Conservation (phyloP, 495 filamentous ascomycete genomes). For the Apiosordaria backusii region DNA sequence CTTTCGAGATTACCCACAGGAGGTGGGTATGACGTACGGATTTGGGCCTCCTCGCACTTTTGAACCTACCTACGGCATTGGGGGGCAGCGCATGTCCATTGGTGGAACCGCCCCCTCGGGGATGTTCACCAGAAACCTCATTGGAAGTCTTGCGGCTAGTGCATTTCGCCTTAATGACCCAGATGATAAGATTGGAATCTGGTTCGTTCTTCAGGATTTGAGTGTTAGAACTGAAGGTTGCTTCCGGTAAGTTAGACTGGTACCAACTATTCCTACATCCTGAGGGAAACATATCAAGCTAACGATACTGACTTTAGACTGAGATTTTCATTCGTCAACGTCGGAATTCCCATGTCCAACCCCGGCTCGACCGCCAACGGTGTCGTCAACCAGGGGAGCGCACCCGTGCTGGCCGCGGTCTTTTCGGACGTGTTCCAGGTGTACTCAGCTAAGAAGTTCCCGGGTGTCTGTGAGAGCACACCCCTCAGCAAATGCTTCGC, state of each 20-base stretch:
- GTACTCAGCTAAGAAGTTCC: constrained; percentile 96
- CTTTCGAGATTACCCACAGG: constrained; percentile 29
- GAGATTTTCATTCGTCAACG: constrained; percentile 72
- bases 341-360: constrained; percentile 48
- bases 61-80: constrained; percentile 21
- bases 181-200: constrained; percentile 82
- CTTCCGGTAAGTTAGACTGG: constrained; percentile 65
- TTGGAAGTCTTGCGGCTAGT: constrained; percentile 86
- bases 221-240: constrained; percentile 88
- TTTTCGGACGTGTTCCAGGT: constrained; percentile 93
- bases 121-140: constrained; percentile 96
- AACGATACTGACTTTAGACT: constrained; percentile 32
- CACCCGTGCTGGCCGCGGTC: constrained; percentile 79
- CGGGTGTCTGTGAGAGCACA: constrained; percentile 93
- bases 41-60: constrained; percentile 28
- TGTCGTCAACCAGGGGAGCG: constrained; percentile 68
- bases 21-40: constrained; percentile 13
- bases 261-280: neutral
- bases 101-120: constrained; percentile 55
- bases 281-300: neutral
- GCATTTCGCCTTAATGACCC: constrained; percentile 83
- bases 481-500: constrained; percentile 92
- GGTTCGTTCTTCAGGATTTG: constrained; percentile 96
- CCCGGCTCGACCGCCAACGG: constrained; percentile 21
- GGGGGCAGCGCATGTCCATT: constrained; percentile 37